These are phyloP conservation scores for Berberis thunbergii DNA, from an alignment of 164 flowering plant species.

Conservation along the genomic window DNA sequence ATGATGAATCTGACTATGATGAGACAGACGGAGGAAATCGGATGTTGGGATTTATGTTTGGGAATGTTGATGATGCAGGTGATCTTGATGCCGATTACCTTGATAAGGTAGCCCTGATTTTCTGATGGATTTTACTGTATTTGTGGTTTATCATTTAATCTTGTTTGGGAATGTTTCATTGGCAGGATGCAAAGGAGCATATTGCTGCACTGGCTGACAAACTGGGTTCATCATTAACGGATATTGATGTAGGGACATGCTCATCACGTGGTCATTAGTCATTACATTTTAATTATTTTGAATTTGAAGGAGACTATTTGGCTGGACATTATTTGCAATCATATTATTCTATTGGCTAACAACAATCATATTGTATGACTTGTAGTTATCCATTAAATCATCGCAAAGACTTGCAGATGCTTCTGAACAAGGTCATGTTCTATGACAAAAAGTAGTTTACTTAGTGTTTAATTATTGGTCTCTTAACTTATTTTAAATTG, in stretches of 20 bases:
- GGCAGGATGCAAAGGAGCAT: constrained; percentile 97
- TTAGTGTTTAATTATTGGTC: no score
- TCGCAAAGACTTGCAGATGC: constrained; percentile 44
- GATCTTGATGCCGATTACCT: constrained; percentile 97
- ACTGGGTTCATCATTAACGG: constrained; percentile 78
- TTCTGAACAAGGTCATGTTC: constrained; percentile 75
- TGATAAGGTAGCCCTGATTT: constrained; percentile 55
- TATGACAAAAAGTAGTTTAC: constrained; percentile 10
- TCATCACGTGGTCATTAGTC: background rate
- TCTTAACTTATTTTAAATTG: background rate
- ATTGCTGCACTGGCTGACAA: constrained; percentile 90
- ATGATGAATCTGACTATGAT: constrained; percentile 54
- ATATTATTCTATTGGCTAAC: constrained; percentile 1
- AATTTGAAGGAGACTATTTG: background rate
- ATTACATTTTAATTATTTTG: background rate
- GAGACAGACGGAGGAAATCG: constrained; percentile 62
- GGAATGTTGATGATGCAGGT: constrained; percentile 88
- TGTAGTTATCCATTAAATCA: constrained; percentile 64
- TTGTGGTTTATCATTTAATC: constrained; percentile 4
- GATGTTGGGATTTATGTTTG: constrained; percentile 91
- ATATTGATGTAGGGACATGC: constrained; percentile 63
- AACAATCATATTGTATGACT: constrained; percentile 17
- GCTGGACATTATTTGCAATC: background rate
- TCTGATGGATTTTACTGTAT: background rate
- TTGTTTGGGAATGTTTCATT: constrained; percentile 4